Base-by-base conservation (phyloP, 306 rosid genomes). In the Casuarina cunninghamiana region DNA sequence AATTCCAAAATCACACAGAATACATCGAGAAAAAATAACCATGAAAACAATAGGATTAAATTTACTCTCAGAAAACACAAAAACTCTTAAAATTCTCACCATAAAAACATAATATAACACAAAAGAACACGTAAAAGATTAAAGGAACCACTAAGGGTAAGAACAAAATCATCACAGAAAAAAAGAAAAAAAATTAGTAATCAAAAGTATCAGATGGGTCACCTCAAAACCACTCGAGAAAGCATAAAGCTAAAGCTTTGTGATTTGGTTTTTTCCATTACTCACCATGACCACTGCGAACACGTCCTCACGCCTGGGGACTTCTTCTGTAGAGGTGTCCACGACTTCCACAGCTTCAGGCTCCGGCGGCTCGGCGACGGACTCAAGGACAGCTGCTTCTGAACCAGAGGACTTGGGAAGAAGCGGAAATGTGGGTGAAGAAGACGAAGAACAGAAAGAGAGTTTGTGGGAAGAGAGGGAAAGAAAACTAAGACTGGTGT, bases 271-370 rank as follows among this genome's bases (percentile, higher is more conserved):
- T 37, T 37, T 21, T 19, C 2, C 19, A 42, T 35, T 16, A 84
- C 91, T 75, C 53, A 95, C 99, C 99, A 95, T 89, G 45, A 93
- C 96, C 10, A 95, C 99, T 10, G 94, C 99, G 78, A 93, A 93
- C 69, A 91, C 78, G 32, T 90, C 83, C 81, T 95, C 97, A 75
- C 97, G 93, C 13, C 84, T 76, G 0, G 92, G 86, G 51, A 79
- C 60, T 61, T 77, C 85, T 10, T 19, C 85, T 17, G 89, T 60
- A 16, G 88, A 42, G 78, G 83, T 38, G 54, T 86, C 60, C 3
- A 80, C 80, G 39, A 73, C 62, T 74, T 90, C 81, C 6, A 78
- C 21, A 19, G 89, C 37, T 60, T 83, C 83, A 4, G 81, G 76
- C 12, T 86, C 84, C n/a, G 77, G 3, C 13, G 82, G 16, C 7